phyloP scores from a whole-genome alignment of 192 early-diverging fungal species.

The Gaertneriomyces semiglobifer region DNA sequence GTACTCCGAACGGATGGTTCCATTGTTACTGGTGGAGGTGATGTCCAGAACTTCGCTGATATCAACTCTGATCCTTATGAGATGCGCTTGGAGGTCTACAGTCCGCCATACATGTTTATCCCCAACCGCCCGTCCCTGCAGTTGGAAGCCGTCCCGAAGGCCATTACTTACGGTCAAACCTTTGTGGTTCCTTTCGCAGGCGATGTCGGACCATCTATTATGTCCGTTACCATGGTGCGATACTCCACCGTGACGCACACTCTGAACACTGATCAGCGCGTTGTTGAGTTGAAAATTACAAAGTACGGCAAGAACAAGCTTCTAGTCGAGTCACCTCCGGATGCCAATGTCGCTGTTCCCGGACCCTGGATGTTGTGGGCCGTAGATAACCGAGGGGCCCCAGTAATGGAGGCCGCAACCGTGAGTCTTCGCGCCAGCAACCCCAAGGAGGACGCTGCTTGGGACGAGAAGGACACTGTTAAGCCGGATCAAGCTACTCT shows the following conservation, averaged over 20 bases:
- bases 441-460: neutral
- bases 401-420: conserved; percentile 17
- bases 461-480: conserved; percentile 5
- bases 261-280: conserved; percentile 45
- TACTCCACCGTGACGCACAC: conserved; percentile 41
- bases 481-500: neutral
- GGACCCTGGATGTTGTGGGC: conserved; percentile 46
- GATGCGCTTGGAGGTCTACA: conserved; percentile 10
- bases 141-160: conserved; percentile 11
- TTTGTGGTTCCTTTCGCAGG: conserved; percentile 22
- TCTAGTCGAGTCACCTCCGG: conserved; percentile 30
- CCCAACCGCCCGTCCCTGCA: conserved; percentile 24
- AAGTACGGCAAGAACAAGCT: conserved; percentile 6
- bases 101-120: conserved; percentile 16
- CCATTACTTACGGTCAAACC: conserved; percentile 22
- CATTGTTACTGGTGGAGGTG: conserved; percentile 40
- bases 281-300: conserved; percentile 32
- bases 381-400: conserved; percentile 30
- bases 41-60: conserved; percentile 44
- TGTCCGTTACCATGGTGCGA: conserved; percentile 28
- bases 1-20: conserved; percentile 31
- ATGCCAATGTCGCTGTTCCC: conserved; percentile 29
- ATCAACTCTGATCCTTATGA: conserved; percentile 15
- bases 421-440: conserved; percentile 4
- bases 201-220: conserved; percentile 11